Percentiles rank a stretch among this genome's conserved stretches.
Evolutionary conservation across 495 filamentous ascomycete species (phyloP).

Genomic region (Peziza echinospora): DNA sequence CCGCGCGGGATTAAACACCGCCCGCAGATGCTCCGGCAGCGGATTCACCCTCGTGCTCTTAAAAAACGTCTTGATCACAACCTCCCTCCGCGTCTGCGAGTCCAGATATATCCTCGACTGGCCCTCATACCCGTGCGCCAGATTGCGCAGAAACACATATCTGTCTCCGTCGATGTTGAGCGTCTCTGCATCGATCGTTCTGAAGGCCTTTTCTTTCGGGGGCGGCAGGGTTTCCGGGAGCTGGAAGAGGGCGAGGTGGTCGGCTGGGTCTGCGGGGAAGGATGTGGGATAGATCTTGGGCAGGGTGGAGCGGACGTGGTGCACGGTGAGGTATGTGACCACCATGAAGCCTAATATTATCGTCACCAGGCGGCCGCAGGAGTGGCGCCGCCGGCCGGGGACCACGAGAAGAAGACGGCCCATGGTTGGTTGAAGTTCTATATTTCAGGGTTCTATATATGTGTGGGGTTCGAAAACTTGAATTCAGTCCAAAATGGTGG

Average conservation of each 20-base stretch:
- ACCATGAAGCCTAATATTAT: no score
- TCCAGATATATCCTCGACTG: conserved; percentile 1
- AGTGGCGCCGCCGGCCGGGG: no score
- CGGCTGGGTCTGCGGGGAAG: neutral
- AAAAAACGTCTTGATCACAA: conserved; percentile 4
- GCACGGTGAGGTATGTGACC: neutral
- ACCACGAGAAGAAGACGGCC: no score
- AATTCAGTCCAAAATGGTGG: no score
- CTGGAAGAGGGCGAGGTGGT: neutral
- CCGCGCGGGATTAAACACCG: neutral
- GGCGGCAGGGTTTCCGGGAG: neutral
- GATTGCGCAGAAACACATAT: conserved; percentile 1
- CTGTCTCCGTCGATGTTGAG: neutral
- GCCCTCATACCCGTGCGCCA: conserved; percentile 5
- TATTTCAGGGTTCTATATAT: no score
- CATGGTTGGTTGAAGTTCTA: no score
- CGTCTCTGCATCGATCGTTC: conserved; percentile 5
- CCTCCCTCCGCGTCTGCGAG: neutral
- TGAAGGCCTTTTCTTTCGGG: conserved; percentile 1
- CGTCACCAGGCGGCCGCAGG: no score
- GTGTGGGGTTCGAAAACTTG: no score
- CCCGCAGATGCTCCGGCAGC: conserved; percentile 1
- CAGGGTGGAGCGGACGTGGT: neutral
- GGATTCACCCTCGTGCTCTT: conserved; percentile 2
- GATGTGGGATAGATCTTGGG: neutral